Conservation (phyloP, 805 yeast species). For the Henningerozyma blattae region DNA sequence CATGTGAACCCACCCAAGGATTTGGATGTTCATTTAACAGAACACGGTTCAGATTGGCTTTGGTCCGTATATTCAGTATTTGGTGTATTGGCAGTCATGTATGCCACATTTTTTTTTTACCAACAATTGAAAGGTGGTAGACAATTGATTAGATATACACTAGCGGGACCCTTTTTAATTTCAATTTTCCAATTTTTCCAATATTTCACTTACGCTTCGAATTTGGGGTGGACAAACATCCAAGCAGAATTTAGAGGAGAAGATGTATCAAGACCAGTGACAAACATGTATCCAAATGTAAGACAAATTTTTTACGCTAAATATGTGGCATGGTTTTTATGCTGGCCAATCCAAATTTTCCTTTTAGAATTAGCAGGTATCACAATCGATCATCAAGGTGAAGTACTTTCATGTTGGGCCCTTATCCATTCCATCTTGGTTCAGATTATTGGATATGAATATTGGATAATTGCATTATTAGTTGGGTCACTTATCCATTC, state of each 20-base stretch:
- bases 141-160: constrained; percentile 29
- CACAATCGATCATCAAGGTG: constrained; percentile 7
- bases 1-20: constrained; percentile 32
- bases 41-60: constrained; percentile 56
- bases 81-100: constrained; percentile 24
- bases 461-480: constrained; percentile 36
- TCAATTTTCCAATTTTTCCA: no score
- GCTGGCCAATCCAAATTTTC: no score
- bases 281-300: constrained; percentile 24
- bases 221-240: constrained; percentile 43
- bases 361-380: no score
- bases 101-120: constrained; percentile 16
- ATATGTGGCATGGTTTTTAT: constrained; percentile 47
- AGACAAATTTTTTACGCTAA: constrained; percentile 49
- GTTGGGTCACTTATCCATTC: constrained; percentile 33
- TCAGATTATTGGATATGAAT: constrained; percentile 33
- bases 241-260: constrained; percentile 32
- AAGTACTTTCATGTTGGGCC: no score
- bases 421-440: no score
- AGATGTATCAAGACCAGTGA: no score
- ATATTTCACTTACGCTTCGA: constrained; percentile 48
- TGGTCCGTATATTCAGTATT: constrained; percentile 49
- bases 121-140: constrained; percentile 23
- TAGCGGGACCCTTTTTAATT: constrained; percentile 33
- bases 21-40: constrained; percentile 42